Conservation (phyloP, 208 protist genomes). For the Trypanosoma cruzi region DNA sequence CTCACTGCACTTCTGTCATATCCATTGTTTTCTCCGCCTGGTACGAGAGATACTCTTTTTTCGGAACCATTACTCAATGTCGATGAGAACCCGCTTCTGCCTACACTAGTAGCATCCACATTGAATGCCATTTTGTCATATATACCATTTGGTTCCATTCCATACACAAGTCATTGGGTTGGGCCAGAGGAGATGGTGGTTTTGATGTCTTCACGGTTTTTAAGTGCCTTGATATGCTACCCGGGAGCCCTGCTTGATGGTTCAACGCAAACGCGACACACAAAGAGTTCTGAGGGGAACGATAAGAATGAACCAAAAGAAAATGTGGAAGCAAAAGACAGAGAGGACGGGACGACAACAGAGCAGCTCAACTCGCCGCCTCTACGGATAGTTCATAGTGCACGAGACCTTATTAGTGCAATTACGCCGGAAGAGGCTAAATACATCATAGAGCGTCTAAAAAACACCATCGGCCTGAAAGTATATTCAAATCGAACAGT, state of each 20-base stretch:
- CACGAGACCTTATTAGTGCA: conserved; percentile 57
- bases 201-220: conserved; percentile 45
- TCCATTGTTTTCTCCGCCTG: conserved; percentile 48
- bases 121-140: conserved; percentile 79
- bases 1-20: conserved; percentile 53
- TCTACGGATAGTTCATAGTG: conserved; percentile 59
- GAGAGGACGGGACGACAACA: not conserved
- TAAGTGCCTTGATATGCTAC: conserved; percentile 68
- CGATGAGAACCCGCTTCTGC: conserved; percentile 57
- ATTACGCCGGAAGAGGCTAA: conserved; percentile 77
- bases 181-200: conserved; percentile 59
- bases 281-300: not conserved
- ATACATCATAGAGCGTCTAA: conserved; percentile 45
- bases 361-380: not conserved
- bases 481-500: conserved; percentile 64
- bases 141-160: conserved; percentile 68
- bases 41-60: conserved; percentile 74
- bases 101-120: conserved; percentile 73
- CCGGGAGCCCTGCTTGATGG: conserved; percentile 26
- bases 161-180: conserved; percentile 78
- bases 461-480: conserved; percentile 56
- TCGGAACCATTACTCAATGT: conserved; percentile 63
- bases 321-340: not conserved
- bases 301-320: not conserved
- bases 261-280: not conserved